phyloP scores from a whole-genome alignment of 805 yeast genomes.

The Yarrowia phangngaensis region DNA sequence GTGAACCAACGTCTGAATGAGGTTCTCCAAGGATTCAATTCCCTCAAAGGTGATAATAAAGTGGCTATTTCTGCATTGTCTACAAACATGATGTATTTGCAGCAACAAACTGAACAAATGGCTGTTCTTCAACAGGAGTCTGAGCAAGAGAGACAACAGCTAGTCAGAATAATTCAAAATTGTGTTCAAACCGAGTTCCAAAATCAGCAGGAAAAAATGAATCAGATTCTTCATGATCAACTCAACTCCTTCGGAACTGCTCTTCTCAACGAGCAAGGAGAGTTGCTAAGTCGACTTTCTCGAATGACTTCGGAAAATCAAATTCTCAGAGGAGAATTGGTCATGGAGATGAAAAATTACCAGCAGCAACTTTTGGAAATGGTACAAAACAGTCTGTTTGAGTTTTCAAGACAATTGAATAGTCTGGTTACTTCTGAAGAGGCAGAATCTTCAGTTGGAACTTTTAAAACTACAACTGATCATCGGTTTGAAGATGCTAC shows the following conservation, averaged over 20 bases:
- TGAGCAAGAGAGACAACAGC: background rate
- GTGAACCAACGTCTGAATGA: background rate
- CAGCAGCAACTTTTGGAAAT: conserved; percentile 14
- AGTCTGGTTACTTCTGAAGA: too few relatives aligned
- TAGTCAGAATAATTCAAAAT: background rate
- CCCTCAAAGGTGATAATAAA: conserved; percentile 20
- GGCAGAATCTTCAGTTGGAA: too few relatives aligned
- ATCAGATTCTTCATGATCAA: conserved; percentile 1
- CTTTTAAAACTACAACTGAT: too few relatives aligned
- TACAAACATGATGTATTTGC: conserved; percentile 12
- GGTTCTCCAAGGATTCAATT: background rate
- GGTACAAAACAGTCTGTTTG: conserved; percentile 3
- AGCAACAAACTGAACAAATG: conserved; percentile 19
- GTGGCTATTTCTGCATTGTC: conserved; percentile 6
- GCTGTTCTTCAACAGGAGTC: conserved; percentile 13
- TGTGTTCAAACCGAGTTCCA: conserved; percentile 1
- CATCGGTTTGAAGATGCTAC: too few relatives aligned
- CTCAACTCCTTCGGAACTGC: conserved; percentile 14
- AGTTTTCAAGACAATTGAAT: background rate
- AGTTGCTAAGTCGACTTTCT: background rate
- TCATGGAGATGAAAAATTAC: conserved; percentile 18
- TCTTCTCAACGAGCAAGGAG: background rate
- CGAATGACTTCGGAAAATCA: conserved; percentile 29
- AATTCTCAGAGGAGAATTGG: conserved; percentile 8
- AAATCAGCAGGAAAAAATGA: background rate